Conservation (phyloP, 148 eudicot species). For the Rheum nobile region DNA sequence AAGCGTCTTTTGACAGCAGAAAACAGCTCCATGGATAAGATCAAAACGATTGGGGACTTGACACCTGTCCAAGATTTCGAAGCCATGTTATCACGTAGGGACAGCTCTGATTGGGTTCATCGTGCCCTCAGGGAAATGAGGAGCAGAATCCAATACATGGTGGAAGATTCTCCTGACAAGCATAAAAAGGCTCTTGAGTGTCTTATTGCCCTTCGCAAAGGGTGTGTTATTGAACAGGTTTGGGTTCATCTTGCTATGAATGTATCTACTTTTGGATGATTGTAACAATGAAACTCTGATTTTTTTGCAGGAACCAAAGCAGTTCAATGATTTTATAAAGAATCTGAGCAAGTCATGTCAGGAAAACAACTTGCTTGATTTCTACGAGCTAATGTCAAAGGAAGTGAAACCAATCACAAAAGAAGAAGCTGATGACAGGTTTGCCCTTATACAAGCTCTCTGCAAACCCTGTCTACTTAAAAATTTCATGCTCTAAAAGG, state of each 20-base stretch:
- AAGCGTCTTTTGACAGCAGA: conserved; percentile 22
- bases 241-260: not conserved
- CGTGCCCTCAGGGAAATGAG: conserved; percentile 70
- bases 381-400: conserved; percentile 50
- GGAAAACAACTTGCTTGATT: conserved; percentile 39
- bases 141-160: conserved; percentile 40
- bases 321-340: conserved; percentile 57
- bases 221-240: conserved; percentile 90
- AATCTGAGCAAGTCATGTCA: conserved; percentile 46
- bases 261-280: not conserved
- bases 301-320: conserved; percentile 60
- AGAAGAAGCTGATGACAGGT: conserved; percentile 82
- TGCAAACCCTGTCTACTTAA: not conserved
- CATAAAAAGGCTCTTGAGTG: conserved; percentile 63
- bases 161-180: conserved; percentile 56
- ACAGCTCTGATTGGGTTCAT: conserved; percentile 64
- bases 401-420: conserved; percentile 61
- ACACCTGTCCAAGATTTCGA: conserved; percentile 83
- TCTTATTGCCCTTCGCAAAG: conserved; percentile 67
- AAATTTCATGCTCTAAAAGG: not conserved
- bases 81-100: conserved; percentile 87
- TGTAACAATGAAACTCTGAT: not conserved
- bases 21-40: conserved; percentile 26
- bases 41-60: conserved; percentile 51
- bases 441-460: not conserved